phyloP scores from a whole-genome alignment of 2,329 filamentous ascomycete genomes.

The Xylariaceae sp. region DNA sequence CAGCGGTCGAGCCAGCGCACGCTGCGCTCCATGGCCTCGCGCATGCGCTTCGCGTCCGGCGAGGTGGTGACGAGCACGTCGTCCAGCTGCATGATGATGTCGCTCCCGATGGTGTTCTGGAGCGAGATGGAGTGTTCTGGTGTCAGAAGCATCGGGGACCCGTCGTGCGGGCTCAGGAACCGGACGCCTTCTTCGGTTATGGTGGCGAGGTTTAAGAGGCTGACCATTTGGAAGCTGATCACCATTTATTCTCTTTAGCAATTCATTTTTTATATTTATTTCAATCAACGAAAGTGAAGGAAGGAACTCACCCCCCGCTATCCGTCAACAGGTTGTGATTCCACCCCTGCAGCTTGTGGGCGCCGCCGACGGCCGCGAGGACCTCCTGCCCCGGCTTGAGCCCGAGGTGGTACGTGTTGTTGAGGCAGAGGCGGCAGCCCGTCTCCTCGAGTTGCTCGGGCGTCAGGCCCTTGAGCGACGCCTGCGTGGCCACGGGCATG shows the following conservation, averaged over 20 bases:
- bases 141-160: conserved; percentile 90
- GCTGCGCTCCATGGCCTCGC: conserved; percentile 90
- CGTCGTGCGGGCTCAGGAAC: conserved; percentile 95
- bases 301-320: conserved; percentile 57
- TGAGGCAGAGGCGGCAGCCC: conserved; percentile 83
- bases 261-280: conserved; percentile 7
- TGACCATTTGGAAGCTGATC: conserved; percentile 99
- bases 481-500: conserved; percentile 98
- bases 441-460: conserved; percentile 88
- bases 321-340: conserved; percentile 88
- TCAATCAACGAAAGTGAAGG: conserved; percentile 9
- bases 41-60: conserved; percentile 80
- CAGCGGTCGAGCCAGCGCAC: conserved; percentile 95
- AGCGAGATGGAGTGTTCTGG: conserved; percentile 95
- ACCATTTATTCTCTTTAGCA: too few relatives aligned
- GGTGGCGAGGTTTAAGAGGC: conserved; percentile 83
- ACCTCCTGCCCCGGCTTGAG: conserved; percentile 90
- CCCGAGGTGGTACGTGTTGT: conserved; percentile 97
- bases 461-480: conserved; percentile 88
- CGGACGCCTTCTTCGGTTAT: conserved; percentile 94
- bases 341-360: conserved; percentile 94
- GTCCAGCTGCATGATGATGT: conserved; percentile 99
- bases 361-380: conserved; percentile 80
- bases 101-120: conserved; percentile 94
- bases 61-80: conserved; percentile 96